phyloP scores from a whole-genome alignment of 2,329 filamentous ascomycete genomes.

The Aspergillus spinulosporus region DNA sequence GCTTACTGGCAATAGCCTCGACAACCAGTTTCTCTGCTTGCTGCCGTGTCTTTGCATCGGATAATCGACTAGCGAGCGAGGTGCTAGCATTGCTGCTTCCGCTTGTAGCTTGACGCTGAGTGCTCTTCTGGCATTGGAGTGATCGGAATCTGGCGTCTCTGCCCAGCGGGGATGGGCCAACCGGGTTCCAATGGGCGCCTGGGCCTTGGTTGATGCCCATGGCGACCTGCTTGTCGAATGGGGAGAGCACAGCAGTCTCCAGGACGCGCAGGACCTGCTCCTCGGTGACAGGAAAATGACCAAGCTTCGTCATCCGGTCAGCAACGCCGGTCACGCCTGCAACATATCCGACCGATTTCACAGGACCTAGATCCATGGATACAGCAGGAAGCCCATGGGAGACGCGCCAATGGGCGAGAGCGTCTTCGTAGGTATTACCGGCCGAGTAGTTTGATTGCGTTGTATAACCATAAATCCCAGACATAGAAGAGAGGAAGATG shows the following conservation, averaged over 20 bases:
- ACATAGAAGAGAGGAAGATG: slow-evolving; percentile 44
- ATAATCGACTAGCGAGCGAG: neutral
- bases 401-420: slow-evolving; percentile 30
- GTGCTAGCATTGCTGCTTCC: neutral
- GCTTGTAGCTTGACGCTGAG: neutral
- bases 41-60: neutral
- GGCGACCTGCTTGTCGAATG: neutral
- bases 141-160: neutral
- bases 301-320: neutral
- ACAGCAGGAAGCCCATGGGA: slow-evolving; percentile 21
- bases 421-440: slow-evolving; percentile 42
- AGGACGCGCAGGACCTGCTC: neutral
- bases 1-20: neutral
- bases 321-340: slow-evolving; percentile 22
- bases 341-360: slow-evolving; percentile 37
- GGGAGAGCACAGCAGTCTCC: neutral
- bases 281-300: neutral
- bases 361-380: slow-evolving; percentile 32
- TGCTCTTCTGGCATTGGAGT: neutral
- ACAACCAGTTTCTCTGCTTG: neutral
- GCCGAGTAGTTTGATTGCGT: slow-evolving; percentile 50
- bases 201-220: neutral
- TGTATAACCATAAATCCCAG: slow-evolving; percentile 48
- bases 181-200: neutral
- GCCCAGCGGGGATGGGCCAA: neutral